These are phyloP conservation scores for Aureobasidium zeae DNA, from an alignment of 2,329 filamentous ascomycete genomes.

Conservation along the genomic window DNA sequence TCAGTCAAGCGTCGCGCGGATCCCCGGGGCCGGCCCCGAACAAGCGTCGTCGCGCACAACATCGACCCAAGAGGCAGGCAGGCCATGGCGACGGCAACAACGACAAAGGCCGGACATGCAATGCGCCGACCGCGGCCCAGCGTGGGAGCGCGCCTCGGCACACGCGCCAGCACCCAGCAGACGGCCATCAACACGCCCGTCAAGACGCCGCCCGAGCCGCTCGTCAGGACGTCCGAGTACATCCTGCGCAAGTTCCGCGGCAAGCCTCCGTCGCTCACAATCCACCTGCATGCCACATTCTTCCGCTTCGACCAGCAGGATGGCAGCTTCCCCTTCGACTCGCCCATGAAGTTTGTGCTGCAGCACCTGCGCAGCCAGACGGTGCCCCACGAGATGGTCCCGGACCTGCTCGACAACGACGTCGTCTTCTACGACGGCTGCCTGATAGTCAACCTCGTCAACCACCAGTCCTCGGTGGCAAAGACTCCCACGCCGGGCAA, in stretches of 20 bases:
- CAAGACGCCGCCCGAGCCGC: constrained; percentile 26
- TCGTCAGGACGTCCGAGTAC: constrained; percentile 61
- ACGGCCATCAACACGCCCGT: constrained; percentile 18
- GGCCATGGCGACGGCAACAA: constrained; percentile 29
- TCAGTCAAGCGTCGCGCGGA: too few relatives aligned
- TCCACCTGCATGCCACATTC: constrained; percentile 77
- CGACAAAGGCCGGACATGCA: constrained; percentile 31
- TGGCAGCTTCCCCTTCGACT: constrained; percentile 83
- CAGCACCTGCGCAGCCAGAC: constrained; percentile 69
- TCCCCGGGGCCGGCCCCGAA: too few relatives aligned
- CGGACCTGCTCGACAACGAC: constrained; percentile 60
- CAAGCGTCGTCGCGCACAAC: too few relatives aligned
- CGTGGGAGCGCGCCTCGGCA: constrained; percentile 16
- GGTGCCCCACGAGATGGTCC: constrained; percentile 80
- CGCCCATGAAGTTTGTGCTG: constrained; percentile 74
- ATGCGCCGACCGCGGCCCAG: constrained; percentile 36
- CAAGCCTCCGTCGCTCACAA: constrained; percentile 67
- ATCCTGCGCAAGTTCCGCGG: constrained; percentile 73
- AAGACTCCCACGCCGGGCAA: constrained; percentile 39
- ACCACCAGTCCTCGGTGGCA: constrained; percentile 63
- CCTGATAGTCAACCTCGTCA: constrained; percentile 87
- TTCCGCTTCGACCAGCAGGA: constrained; percentile 93
- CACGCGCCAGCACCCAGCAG: constrained; percentile 19
- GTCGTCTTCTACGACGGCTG: constrained; percentile 88
- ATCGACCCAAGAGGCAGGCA: too few relatives aligned